Evolutionary conservation across 306 rosid genomes (phyloP).

Genomic region (Albizia julibrissin): DNA sequence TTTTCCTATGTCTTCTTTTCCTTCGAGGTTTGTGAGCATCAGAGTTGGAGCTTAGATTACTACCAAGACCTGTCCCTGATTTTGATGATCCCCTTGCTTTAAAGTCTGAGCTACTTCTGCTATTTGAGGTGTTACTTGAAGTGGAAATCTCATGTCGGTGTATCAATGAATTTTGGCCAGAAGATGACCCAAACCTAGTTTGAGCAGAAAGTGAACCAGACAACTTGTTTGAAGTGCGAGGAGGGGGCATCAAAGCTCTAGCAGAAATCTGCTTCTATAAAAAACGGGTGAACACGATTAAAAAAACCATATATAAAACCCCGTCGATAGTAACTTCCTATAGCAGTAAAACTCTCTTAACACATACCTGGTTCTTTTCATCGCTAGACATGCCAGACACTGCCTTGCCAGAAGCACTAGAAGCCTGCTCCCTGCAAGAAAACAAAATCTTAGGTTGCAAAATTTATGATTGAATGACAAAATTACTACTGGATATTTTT

Average conservation of each 20-base stretch:
- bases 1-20: conserved; percentile 96
- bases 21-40: conserved; percentile 95
- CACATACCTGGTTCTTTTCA: conserved; percentile 85
- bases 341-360: conserved; percentile 22
- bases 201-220: conserved; percentile 44
- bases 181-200: conserved; percentile 70
- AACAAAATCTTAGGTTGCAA: background rate
- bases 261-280: conserved; percentile 88
- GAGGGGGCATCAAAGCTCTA: conserved; percentile 97
- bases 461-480: conserved; percentile 6
- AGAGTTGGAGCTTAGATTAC: conserved; percentile 93
- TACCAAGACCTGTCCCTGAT: conserved; percentile 75
- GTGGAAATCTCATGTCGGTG: conserved; percentile 57
- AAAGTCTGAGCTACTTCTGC: conserved; percentile 66
- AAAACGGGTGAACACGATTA: conserved; percentile 33
- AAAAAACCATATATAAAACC: background rate
- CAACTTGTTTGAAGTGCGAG: conserved; percentile 64
- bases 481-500: background rate
- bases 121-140: conserved; percentile 71
- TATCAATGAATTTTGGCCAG: conserved; percentile 64
- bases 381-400: conserved; percentile 97
- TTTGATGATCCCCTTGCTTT: conserved; percentile 68
- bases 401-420: conserved; percentile 98
- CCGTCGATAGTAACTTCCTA: conserved; percentile 4
- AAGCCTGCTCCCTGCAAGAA: conserved; percentile 90